phyloP scores from a whole-genome alignment of 345 rosid species.

The Syzygium grande region DNA sequence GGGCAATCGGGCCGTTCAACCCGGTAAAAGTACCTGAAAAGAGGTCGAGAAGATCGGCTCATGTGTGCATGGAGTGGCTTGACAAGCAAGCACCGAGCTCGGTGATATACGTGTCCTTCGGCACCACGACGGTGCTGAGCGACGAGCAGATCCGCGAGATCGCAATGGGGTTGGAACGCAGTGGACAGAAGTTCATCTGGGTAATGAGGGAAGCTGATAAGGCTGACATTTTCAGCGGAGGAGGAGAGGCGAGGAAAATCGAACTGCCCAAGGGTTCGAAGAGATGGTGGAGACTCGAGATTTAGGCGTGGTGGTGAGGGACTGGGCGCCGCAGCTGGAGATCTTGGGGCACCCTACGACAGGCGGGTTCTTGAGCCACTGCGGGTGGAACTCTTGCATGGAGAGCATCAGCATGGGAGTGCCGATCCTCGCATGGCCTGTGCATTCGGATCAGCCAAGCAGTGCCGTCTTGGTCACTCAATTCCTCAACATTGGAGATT shows the following conservation, averaged over 20 bases:
- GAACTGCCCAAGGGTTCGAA: conserved; percentile 34
- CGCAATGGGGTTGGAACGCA: conserved; percentile 9
- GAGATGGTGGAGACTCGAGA: conserved; percentile 21
- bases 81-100: conserved; percentile 7
- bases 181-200: conserved; percentile 56
- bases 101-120: conserved; percentile 13
- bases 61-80: conserved; percentile 13
- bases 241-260: conserved; percentile 3
- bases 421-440: conserved; percentile 55
- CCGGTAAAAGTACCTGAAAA: neutral
- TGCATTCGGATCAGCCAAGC: conserved; percentile 60
- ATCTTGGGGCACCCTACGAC: conserved; percentile 35
- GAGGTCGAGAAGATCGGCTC: neutral
- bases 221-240: conserved; percentile 33
- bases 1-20: conserved; percentile 14
- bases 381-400: conserved; percentile 74
- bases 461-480: conserved; percentile 28
- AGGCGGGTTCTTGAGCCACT: conserved; percentile 55
- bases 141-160: conserved; percentile 11
- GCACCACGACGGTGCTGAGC: conserved; percentile 9
- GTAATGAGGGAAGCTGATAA: conserved; percentile 50
- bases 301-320: conserved; percentile 33
- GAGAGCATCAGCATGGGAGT: conserved; percentile 61
- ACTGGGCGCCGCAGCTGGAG: conserved; percentile 60
- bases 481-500: conserved; percentile 27